phyloP scores from a whole-genome alignment of 192 early-diverging fungal genomes.

The Gorgonomyces haynaldii region DNA sequence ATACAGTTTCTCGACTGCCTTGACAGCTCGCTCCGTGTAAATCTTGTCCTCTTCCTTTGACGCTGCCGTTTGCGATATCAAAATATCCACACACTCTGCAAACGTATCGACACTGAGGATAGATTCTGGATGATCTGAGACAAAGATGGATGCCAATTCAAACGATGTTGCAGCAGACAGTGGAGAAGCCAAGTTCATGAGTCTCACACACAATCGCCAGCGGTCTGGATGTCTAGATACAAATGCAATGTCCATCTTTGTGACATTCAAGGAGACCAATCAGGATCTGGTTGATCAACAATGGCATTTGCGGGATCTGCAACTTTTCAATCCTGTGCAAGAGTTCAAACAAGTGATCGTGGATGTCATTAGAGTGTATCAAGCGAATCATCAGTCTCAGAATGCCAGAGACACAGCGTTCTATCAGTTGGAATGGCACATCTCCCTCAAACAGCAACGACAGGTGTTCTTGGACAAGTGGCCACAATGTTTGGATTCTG shows the following conservation, averaged over 20 bases:
- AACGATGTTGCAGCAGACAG: constrained; percentile 52
- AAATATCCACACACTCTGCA: constrained; percentile 59
- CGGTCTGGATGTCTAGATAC: constrained; percentile 15
- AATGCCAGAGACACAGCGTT: constrained; percentile 66
- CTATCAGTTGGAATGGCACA: constrained; percentile 55
- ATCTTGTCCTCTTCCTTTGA: not conserved
- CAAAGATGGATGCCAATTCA: constrained; percentile 45
- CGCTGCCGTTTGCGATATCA: constrained; percentile 52
- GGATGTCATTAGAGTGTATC: constrained; percentile 40
- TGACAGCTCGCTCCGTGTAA: constrained; percentile 46
- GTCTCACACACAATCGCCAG: constrained; percentile 41
- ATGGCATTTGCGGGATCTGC: constrained; percentile 50
- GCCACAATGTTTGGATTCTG: constrained; percentile 49
- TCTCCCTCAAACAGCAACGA: constrained; percentile 54
- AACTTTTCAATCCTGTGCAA: constrained; percentile 39
- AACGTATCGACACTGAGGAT: constrained; percentile 49
- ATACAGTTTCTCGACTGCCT: constrained; percentile 56
- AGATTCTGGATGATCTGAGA: constrained; percentile 34
- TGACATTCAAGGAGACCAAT: constrained; percentile 49
- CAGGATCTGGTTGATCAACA: constrained; percentile 67
- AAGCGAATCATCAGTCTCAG: constrained; percentile 57
- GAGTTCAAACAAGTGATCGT: constrained; percentile 16
- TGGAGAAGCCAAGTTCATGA: constrained; percentile 43
- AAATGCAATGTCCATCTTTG: constrained; percentile 41
- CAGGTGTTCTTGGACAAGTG: constrained; percentile 56